phyloP scores from a whole-genome alignment of 192 early-diverging fungal genomes.

The Hyaloraphidium curvatum region DNA sequence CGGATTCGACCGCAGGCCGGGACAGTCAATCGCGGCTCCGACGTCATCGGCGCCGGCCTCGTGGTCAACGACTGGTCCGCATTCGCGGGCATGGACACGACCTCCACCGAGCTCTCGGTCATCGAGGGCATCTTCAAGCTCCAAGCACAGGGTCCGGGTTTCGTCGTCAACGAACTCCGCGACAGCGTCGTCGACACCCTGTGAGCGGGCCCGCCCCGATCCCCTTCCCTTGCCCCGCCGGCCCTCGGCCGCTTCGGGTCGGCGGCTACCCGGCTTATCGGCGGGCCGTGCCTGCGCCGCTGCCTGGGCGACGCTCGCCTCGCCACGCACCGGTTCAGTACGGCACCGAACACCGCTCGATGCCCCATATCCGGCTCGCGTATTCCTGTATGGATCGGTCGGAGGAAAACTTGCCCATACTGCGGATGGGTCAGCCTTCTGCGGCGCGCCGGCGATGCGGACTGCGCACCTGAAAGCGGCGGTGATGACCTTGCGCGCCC shows the following conservation, averaged over 20 bases:
- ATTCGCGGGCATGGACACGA: conserved; percentile 92
- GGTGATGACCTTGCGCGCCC: conserved; percentile 77
- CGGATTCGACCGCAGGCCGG: conserved; percentile 41
- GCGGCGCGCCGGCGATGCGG: too few relatives aligned
- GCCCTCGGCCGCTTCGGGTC: too few relatives aligned
- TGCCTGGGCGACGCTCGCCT: too few relatives aligned
- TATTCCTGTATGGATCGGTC: conserved; percentile 76
- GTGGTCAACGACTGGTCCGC: conserved; percentile 98
- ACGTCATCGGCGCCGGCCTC: conserved; percentile 87
- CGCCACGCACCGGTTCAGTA: too few relatives aligned
- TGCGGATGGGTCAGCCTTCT: too few relatives aligned
- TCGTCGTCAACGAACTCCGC: conserved; percentile 83
- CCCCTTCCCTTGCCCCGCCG: too few relatives aligned
- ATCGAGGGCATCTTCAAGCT: conserved; percentile 97
- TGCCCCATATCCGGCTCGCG: conserved; percentile 79
- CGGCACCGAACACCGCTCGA: too few relatives aligned
- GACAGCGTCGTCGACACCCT: conserved; percentile 76
- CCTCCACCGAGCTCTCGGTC: conserved; percentile 86
- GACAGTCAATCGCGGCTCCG: conserved; percentile 95
- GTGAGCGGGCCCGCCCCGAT: too few relatives aligned
- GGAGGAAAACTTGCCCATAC: conserved; percentile 88
- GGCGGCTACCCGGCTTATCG: too few relatives aligned
- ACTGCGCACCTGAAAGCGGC: too few relatives aligned
- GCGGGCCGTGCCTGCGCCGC: too few relatives aligned
- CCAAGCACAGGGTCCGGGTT: conserved; percentile 71